Conservation (phyloP, 179 eudicot species). For the Dionaea muscipula region DNA sequence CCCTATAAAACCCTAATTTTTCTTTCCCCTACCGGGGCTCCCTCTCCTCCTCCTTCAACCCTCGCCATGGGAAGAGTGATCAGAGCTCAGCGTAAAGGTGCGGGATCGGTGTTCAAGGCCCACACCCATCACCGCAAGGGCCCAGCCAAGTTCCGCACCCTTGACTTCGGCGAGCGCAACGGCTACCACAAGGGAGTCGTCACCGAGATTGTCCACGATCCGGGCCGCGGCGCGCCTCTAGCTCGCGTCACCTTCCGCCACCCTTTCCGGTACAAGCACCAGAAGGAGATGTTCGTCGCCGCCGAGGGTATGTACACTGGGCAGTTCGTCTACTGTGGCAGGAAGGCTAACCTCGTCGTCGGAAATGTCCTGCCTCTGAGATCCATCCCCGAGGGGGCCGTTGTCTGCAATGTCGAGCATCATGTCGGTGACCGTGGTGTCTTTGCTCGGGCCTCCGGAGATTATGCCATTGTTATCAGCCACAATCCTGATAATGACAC, state of each 20-base stretch:
- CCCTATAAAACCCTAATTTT: too few relatives aligned
- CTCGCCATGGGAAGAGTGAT: slow-evolving; percentile 11
- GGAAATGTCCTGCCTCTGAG: slow-evolving; percentile 2
- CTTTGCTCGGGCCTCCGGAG: not conserved
- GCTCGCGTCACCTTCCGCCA: slow-evolving; percentile 8
- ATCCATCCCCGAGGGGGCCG: not conserved
- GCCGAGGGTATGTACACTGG: slow-evolving; percentile 1
- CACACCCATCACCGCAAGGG: slow-evolving; percentile 16
- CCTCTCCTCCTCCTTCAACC: not conserved
- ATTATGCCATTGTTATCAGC: slow-evolving; percentile 1
- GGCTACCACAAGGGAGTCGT: slow-evolving; percentile 13
- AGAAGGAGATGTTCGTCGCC: not conserved
- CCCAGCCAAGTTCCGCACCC: not conserved
- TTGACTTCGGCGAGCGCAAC: slow-evolving; percentile 2
- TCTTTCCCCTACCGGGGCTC: not conserved
- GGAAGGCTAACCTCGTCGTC: not conserved
- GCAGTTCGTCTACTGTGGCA: not conserved
- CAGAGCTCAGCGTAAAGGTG: slow-evolving; percentile 15
- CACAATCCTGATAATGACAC: slow-evolving; percentile 1
- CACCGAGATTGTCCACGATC: slow-evolving; percentile 13
- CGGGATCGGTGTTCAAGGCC: slow-evolving; percentile 8
- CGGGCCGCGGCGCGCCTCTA: slow-evolving; percentile 14
- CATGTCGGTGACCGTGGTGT: slow-evolving; percentile 1
- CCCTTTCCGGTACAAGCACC: not conserved
- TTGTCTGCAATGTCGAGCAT: not conserved